Percentiles rank a stretch among this genome's conserved stretches.
phyloP scores from a whole-genome alignment of 768 basidiomycete species.

The Lactifluus rugatus region DNA sequence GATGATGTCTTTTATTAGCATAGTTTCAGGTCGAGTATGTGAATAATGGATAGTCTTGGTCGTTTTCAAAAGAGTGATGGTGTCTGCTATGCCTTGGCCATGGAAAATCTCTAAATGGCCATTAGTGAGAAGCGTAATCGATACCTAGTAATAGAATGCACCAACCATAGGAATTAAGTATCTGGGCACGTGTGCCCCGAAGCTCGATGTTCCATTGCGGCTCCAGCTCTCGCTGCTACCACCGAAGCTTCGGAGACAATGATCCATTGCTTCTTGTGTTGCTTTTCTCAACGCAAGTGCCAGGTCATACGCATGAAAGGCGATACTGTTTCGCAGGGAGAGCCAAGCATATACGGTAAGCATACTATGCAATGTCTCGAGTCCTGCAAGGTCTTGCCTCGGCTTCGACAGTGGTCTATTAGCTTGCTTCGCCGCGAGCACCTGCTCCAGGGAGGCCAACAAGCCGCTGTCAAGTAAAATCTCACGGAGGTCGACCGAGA shows the following conservation, averaged over 20 bases:
- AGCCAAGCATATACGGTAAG: slow-evolving; percentile 82
- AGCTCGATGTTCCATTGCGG: neutral
- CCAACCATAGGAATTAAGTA: neutral
- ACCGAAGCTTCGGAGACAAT: slow-evolving; percentile 32
- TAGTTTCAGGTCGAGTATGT: neutral
- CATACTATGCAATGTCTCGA: slow-evolving; percentile 74
- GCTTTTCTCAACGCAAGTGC: slow-evolving; percentile 48
- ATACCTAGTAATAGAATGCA: neutral
- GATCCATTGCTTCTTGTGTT: slow-evolving; percentile 60
- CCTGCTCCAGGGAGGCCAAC: slow-evolving; percentile 32
- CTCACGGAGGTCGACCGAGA: slow-evolving; percentile 35
- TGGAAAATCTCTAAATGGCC: neutral
- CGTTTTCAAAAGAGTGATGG: neutral
- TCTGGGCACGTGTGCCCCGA: neutral
- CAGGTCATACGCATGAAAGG: slow-evolving; percentile 48
- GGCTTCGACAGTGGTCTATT: slow-evolving; percentile 5
- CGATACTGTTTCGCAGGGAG: slow-evolving; percentile 53
- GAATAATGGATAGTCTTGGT: neutral
- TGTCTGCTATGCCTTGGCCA: neutral
- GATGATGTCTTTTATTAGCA: neutral
- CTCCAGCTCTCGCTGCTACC: neutral
- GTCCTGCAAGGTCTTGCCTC: slow-evolving; percentile 17
- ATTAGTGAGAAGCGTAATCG: neutral
- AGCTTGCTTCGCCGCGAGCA: slow-evolving; percentile 30
- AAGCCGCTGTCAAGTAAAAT: slow-evolving; percentile 32